phyloP scores from a whole-genome alignment of 2,329 filamentous ascomycete genomes.

The Apiospora kogelbergensis region DNA sequence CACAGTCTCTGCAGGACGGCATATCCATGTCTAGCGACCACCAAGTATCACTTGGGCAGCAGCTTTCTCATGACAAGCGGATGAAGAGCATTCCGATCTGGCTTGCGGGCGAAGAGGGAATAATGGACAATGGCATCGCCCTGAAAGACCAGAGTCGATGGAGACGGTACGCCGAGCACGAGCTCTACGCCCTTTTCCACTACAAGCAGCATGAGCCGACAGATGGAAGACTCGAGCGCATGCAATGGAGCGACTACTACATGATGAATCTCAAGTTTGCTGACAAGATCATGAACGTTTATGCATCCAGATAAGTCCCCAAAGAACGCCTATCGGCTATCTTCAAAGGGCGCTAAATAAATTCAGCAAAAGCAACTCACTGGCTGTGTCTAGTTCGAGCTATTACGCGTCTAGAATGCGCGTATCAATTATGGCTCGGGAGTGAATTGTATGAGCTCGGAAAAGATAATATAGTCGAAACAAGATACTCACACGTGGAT shows the following conservation, averaged over 20 bases:
- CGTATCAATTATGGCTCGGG: too few relatives aligned
- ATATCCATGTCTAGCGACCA: slow-evolving; percentile 71
- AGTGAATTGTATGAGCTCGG: too few relatives aligned
- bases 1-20: slow-evolving; percentile 64
- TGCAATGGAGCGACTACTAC: slow-evolving; percentile 90
- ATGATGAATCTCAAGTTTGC: slow-evolving; percentile 92
- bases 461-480: too few relatives aligned
- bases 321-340: too few relatives aligned
- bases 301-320: too few relatives aligned
- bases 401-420: too few relatives aligned
- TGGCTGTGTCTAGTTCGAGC: too few relatives aligned
- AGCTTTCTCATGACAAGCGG: slow-evolving; percentile 70
- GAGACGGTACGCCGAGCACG: slow-evolving; percentile 87
- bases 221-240: slow-evolving; percentile 77
- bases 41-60: slow-evolving; percentile 71
- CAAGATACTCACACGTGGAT: too few relatives aligned
- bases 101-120: slow-evolving; percentile 76
- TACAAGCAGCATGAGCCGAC: slow-evolving; percentile 93
- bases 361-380: too few relatives aligned
- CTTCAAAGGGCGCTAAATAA: too few relatives aligned
- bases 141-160: slow-evolving; percentile 83
- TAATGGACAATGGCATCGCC: slow-evolving; percentile 63
- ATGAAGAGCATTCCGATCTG: slow-evolving; percentile 86
- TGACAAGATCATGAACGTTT: slow-evolving; percentile 81
- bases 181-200: slow-evolving; percentile 90